These are phyloP conservation scores for Acer yangbiense DNA, from an alignment of 345 rosid species.

Conservation along the genomic window DNA sequence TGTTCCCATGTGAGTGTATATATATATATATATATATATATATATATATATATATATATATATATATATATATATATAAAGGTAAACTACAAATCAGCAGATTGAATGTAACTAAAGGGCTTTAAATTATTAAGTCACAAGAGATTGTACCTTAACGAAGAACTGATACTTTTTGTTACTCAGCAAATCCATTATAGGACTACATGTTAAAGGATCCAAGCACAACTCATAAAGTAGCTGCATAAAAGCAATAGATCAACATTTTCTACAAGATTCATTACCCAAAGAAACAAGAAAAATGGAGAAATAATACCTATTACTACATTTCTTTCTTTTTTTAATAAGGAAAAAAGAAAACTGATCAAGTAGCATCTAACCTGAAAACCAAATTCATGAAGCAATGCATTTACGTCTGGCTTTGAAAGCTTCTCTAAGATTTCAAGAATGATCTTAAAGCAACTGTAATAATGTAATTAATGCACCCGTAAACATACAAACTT, in stretches of 20 bases:
- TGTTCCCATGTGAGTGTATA: too few relatives aligned
- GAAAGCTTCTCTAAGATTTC: conserved; percentile 78
- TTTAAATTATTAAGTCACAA: conserved; percentile 11
- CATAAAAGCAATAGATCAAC: conserved; percentile 27
- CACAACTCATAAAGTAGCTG: conserved; percentile 88
- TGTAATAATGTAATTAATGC: conserved; percentile 34
- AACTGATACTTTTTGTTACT: conserved; percentile 81
- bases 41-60: too few relatives aligned
- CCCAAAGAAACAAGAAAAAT: not conserved
- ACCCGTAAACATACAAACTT: conserved; percentile 14
- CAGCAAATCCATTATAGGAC: conserved; percentile 85
- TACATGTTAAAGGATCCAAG: conserved; percentile 79
- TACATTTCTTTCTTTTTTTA: not conserved
- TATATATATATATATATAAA: too few relatives aligned
- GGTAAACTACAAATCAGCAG: too few relatives aligned
- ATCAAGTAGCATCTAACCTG: conserved; percentile 53
- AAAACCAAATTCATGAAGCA: conserved; percentile 88
- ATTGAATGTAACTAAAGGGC: too few relatives aligned
- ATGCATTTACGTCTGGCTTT: conserved; percentile 76
- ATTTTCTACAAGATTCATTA: not conserved
- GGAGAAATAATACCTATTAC: not conserved
- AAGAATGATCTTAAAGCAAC: conserved; percentile 93
- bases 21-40: too few relatives aligned
- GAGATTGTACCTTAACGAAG: conserved; percentile 62
- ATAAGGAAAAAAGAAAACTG: not conserved